phyloP scores from a whole-genome alignment of 371 early-diverging fungal species.

The Rhizopus sp. region DNA sequence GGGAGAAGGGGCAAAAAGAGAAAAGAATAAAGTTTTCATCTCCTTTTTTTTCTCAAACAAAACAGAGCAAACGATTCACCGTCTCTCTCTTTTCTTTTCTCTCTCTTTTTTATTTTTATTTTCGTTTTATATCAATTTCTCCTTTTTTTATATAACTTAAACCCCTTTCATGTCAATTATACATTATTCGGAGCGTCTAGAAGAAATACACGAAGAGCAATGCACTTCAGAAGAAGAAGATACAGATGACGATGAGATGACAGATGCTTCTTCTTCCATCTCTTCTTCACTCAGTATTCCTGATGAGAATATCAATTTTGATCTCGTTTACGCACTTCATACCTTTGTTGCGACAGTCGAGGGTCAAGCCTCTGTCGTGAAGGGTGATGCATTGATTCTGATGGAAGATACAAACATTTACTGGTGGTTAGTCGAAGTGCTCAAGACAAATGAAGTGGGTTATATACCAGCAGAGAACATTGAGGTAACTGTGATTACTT shows the following conservation, averaged over 20 bases:
- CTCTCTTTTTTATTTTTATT: slow-evolving; percentile 2
- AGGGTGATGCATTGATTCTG: slow-evolving; percentile 85
- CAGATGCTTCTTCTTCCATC: slow-evolving; percentile 46
- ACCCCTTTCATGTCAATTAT: slow-evolving; percentile 9
- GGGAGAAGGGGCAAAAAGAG: not conserved
- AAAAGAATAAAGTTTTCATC: not conserved
- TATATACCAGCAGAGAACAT: slow-evolving; percentile 97
- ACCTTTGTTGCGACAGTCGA: slow-evolving; percentile 94
- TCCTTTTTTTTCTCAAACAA: slow-evolving; percentile 4
- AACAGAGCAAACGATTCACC: not conserved
- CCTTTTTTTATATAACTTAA: not conserved
- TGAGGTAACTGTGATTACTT: slow-evolving; percentile 58
- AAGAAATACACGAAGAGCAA: slow-evolving; percentile 30
- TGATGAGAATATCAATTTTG: slow-evolving; percentile 79
- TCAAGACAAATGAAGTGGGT: slow-evolving; percentile 86
- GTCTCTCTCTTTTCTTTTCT: slow-evolving; percentile 7
- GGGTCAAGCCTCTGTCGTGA: slow-evolving; percentile 89
- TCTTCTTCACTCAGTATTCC: slow-evolving; percentile 63
- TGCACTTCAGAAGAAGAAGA: slow-evolving; percentile 38
- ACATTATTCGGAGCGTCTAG: slow-evolving; percentile 17
- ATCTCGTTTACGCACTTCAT: slow-evolving; percentile 86
- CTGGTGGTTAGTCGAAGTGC: slow-evolving; percentile 96
- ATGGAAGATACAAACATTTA: slow-evolving; percentile 95
- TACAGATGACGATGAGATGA: slow-evolving; percentile 54
- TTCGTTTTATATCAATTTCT: not conserved